These are phyloP conservation scores for Pseudocercospora musae DNA, from an alignment of 2,329 filamentous ascomycete genomes.

Conservation along the genomic window DNA sequence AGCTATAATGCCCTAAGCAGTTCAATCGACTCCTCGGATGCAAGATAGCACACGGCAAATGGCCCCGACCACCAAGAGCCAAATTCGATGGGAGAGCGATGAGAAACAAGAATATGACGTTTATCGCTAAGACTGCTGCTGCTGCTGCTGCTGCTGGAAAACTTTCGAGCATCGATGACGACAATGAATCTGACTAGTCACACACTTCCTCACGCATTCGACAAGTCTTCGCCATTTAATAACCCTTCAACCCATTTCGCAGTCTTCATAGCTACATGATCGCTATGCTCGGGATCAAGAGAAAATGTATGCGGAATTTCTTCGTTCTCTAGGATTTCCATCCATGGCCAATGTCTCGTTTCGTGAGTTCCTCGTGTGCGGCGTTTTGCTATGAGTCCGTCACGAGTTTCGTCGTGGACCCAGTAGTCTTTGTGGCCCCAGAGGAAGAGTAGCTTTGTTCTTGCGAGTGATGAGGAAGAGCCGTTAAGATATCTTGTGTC, in stretches of 20 bases:
- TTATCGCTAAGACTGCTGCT: not conserved
- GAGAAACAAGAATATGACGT: not conserved
- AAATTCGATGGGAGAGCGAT: not conserved
- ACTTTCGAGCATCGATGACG: no score
- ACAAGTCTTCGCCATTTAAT: not conserved
- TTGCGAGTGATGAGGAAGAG: constrained; percentile 23
- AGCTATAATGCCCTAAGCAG: not conserved
- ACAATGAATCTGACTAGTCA: not conserved
- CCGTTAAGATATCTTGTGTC: not conserved
- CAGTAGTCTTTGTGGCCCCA: constrained; percentile 61
- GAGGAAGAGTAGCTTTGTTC: constrained; percentile 54
- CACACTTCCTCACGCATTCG: not conserved
- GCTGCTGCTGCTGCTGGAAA: no score
- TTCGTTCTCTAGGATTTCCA: constrained; percentile 52
- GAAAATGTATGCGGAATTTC: constrained; percentile 60
- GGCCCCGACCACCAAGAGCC: not conserved
- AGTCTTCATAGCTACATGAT: constrained; percentile 11
- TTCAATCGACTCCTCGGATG: not conserved
- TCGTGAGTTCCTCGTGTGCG: constrained; percentile 30
- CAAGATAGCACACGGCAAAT: not conserved
- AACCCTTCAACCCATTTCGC: constrained; percentile 5
- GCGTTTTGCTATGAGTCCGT: constrained; percentile 51
- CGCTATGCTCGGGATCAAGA: constrained; percentile 43
- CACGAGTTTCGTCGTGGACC: constrained; percentile 57
- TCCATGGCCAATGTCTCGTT: constrained; percentile 41